Percentiles rank a stretch among this genome's conserved stretches.
Conservation (phyloP, 805 yeast genomes). For the Saccharomycopsis microspora region DNA sequence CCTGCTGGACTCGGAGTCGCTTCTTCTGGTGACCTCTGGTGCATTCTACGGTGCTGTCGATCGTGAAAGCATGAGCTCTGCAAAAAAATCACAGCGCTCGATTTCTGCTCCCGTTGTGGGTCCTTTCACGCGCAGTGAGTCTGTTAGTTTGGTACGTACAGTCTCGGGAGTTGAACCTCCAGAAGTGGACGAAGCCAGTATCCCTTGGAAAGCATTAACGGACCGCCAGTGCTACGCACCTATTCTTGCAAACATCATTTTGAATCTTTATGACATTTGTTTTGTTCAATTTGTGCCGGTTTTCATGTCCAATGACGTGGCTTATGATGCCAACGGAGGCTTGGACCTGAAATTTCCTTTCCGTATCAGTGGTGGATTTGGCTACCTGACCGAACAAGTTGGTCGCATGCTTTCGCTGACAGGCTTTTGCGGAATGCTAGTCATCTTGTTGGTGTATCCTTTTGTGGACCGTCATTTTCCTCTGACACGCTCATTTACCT, state of each 20-base stretch:
- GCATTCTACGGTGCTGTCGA: not conserved
- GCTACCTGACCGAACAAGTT: constrained; percentile 32
- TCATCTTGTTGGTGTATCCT: constrained; percentile 41
- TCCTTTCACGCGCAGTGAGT: constrained; percentile 23
- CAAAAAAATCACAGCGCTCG: not conserved
- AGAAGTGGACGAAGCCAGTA: constrained; percentile 18
- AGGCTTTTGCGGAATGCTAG: constrained; percentile 41
- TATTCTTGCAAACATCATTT: constrained; percentile 27
- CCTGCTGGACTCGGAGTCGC: no score
- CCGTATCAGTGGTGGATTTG: constrained; percentile 40
- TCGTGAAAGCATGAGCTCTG: not conserved
- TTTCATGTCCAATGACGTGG: constrained; percentile 31
- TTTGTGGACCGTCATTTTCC: constrained; percentile 35
- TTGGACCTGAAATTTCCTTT: constrained; percentile 34
- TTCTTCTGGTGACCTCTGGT: no score
- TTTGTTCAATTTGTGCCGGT: constrained; percentile 47
- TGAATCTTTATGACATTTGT: constrained; percentile 37
- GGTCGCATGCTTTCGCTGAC: constrained; percentile 40
- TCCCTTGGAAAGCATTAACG: constrained; percentile 21
- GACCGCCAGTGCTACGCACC: constrained; percentile 24
- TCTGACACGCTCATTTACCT: constrained; percentile 32
- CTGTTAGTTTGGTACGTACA: constrained; percentile 18
- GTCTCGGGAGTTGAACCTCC: no score
- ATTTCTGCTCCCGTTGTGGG: no score
- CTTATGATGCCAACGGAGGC: constrained; percentile 17